Evolutionary conservation across 257 asterid species (phyloP).

Genomic region (Solanum peruvianum): DNA sequence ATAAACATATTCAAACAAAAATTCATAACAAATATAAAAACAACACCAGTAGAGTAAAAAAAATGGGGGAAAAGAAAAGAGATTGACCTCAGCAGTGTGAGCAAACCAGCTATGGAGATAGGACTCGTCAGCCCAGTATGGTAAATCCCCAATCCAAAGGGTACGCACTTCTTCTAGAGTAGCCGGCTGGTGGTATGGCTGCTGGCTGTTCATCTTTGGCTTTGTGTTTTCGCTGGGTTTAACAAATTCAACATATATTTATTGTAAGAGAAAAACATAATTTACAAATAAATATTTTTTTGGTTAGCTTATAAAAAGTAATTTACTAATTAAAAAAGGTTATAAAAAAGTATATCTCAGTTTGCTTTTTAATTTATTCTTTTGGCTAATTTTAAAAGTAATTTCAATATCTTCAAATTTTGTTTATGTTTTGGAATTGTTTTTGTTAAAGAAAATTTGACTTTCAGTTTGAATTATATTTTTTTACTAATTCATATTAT

Average conservation of each 20-base stretch:
- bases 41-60: background rate
- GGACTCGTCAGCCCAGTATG: conserved; percentile 94
- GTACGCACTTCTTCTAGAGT: conserved; percentile 95
- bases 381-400: no score
- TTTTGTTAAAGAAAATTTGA: no score
- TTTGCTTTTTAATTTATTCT: no score
- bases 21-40: background rate
- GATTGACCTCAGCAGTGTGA: conserved; percentile 63
- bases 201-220: conserved; percentile 11
- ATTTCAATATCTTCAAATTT: no score
- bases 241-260: background rate
- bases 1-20: background rate
- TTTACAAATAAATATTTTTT: no score
- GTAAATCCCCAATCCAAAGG: conserved; percentile 99
- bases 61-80: background rate
- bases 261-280: no score
- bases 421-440: no score
- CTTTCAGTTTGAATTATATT: background rate
- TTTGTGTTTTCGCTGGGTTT: background rate
- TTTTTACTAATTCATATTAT: no score
- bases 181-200: conserved; percentile 90
- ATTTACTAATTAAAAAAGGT: no score
- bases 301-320: no score
- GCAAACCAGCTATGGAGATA: conserved; percentile 90
- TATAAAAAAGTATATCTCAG: no score